These are phyloP conservation scores for Uromyces viciae-fabae DNA, from an alignment of 1,284 basidiomycete genomes.

Conservation along the genomic window DNA sequence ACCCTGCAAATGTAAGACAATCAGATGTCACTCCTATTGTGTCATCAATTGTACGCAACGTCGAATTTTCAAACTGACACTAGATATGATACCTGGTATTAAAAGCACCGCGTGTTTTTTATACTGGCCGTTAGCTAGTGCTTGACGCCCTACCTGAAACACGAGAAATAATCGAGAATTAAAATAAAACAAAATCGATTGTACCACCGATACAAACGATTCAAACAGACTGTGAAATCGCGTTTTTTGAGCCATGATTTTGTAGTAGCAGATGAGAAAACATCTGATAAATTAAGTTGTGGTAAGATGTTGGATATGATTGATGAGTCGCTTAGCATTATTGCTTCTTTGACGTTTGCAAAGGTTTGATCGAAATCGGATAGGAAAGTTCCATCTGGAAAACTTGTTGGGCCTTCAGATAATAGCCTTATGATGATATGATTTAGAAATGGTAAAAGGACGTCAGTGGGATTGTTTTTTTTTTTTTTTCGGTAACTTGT, in stretches of 20 bases:
- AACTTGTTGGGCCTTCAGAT: slow-evolving; percentile 24
- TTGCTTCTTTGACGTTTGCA: slow-evolving; percentile 30
- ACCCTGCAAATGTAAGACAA: slow-evolving; percentile 54
- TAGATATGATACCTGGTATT: slow-evolving; percentile 57
- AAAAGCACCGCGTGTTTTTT: slow-evolving; percentile 69
- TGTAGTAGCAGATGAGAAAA: slow-evolving; percentile 19
- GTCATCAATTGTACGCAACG: background rate
- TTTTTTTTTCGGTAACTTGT: background rate
- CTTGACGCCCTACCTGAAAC: slow-evolving; percentile 71
- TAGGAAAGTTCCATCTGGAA: slow-evolving; percentile 28
- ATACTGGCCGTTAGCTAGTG: slow-evolving; percentile 65
- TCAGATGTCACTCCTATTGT: too few species aligned
- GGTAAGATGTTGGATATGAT: slow-evolving; percentile 32
- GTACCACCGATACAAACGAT: background rate
- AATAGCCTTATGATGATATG: slow-evolving; percentile 16
- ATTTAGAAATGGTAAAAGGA: background rate
- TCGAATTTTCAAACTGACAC: slow-evolving; percentile 71
- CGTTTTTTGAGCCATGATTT: slow-evolving; percentile 64
- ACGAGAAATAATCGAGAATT: background rate
- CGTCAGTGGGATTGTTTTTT: background rate
- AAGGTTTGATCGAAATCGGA: slow-evolving; percentile 43
- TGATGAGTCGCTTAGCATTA: slow-evolving; percentile 20
- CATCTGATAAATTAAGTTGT: slow-evolving; percentile 37
- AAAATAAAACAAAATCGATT: background rate
- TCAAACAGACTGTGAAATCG: slow-evolving; percentile 62